Conservation (phyloP, 208 protist genomes). For the Acanthamoeba sp. region DNA sequence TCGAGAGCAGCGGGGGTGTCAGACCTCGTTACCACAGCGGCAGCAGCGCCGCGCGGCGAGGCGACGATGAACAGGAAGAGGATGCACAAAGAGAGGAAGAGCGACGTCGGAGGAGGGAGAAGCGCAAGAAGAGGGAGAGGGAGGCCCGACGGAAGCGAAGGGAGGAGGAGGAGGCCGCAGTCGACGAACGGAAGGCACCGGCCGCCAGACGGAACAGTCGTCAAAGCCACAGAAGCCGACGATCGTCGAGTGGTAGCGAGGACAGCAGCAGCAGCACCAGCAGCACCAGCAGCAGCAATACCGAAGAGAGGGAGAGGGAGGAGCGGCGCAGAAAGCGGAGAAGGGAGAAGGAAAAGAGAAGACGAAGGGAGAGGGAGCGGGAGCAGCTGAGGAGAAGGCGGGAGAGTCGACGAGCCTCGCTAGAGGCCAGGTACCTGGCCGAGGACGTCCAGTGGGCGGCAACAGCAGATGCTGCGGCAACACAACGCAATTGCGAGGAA, state of each 20-base stretch:
- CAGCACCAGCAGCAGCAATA: not conserved
- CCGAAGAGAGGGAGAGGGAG: not conserved
- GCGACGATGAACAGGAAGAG: not conserved
- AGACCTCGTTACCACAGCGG: not conserved
- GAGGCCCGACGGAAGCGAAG: not conserved
- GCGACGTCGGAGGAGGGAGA: not conserved
- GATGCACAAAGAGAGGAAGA: not conserved
- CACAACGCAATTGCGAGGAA: no score
- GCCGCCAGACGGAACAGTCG: not conserved
- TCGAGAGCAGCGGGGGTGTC: not conserved
- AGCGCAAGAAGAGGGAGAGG: slow-evolving; percentile 7
- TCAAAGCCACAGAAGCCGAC: not conserved
- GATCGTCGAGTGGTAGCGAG: not conserved
- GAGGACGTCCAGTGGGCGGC: not conserved
- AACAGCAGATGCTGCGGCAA: no score
- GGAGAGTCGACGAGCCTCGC: not conserved
- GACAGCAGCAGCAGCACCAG: not conserved
- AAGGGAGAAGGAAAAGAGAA: not conserved
- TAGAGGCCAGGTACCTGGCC: not conserved
- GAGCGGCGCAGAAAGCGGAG: not conserved
- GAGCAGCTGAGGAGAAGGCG: not conserved
- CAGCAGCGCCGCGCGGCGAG: not conserved
- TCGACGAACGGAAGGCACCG: not conserved
- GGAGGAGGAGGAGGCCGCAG: not conserved
- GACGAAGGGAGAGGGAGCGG: not conserved